phyloP scores from a whole-genome alignment of 768 basidiomycete genomes.

The Calvatia gigantea region DNA sequence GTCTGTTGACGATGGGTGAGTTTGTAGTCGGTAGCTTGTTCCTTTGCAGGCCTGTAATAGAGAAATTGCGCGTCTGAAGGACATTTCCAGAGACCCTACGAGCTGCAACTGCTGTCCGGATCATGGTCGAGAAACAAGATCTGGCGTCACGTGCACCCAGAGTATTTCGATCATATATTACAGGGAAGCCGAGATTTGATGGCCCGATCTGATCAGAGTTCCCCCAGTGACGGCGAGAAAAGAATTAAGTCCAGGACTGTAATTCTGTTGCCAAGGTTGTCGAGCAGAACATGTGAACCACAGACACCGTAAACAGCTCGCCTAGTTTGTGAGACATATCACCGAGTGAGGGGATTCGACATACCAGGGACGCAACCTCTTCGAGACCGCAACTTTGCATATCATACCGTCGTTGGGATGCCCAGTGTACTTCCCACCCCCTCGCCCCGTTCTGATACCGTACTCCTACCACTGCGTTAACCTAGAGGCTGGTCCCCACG shows the following conservation, averaged over 20 bases:
- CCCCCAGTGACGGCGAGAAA: slow-evolving; percentile 5
- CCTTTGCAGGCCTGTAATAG: slow-evolving; percentile 13
- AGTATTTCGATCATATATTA: slow-evolving; percentile 16
- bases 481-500: slow-evolving; percentile 29
- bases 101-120: slow-evolving; percentile 25
- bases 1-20: slow-evolving; percentile 65
- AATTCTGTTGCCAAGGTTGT: background rate
- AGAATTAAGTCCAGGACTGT: too few species aligned
- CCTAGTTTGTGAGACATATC: slow-evolving; percentile 5
- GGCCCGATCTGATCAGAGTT: slow-evolving; percentile 3
- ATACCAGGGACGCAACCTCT: background rate
- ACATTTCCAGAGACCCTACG: slow-evolving; percentile 3
- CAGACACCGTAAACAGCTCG: slow-evolving; percentile 1
- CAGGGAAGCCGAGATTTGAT: slow-evolving; percentile 5
- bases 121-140: slow-evolving; percentile 27
- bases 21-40: slow-evolving; percentile 35
- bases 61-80: slow-evolving; percentile 5
- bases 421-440: slow-evolving; percentile 8
- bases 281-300: slow-evolving; percentile 2
- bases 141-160: slow-evolving; percentile 22
- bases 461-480: slow-evolving; percentile 14
- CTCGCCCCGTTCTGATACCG: slow-evolving; percentile 19
- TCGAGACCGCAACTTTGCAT: background rate
- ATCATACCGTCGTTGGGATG: slow-evolving; percentile 6
- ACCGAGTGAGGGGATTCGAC: background rate